Evolutionary conservation across 345 rosid genomes (phyloP).

Genomic region (Eucalyptus marginata): DNA sequence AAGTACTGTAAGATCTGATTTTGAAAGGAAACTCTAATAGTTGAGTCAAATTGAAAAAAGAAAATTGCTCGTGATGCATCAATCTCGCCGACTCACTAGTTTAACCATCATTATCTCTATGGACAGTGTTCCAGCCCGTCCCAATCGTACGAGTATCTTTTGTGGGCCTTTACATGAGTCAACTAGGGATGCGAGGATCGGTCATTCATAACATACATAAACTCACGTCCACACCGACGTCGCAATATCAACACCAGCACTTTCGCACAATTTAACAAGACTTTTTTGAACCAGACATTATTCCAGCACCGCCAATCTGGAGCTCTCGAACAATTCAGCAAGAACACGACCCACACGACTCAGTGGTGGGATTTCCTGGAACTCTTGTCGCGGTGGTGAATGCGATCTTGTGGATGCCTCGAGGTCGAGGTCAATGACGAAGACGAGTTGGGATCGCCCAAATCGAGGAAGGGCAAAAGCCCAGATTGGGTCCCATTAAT

Average conservation of each 20-base stretch:
- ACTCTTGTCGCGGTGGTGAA: background rate
- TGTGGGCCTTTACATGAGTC: background rate
- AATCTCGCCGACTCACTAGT: background rate
- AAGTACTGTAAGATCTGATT: background rate
- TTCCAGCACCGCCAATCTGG: background rate
- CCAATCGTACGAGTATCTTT: background rate
- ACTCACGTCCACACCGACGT: background rate
- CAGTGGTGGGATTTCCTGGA: background rate
- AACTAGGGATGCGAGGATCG: background rate
- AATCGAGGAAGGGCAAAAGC: conserved; percentile 30
- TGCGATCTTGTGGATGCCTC: background rate
- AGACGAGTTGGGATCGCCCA: conserved; percentile 2
- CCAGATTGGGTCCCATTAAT: conserved; percentile 75
- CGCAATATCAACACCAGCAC: background rate
- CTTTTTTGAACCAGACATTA: background rate
- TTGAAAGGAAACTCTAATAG: background rate
- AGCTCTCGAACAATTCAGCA: background rate
- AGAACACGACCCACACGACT: background rate
- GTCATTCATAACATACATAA: background rate
- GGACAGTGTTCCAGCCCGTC: background rate
- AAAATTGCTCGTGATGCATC: background rate
- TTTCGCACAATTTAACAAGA: background rate
- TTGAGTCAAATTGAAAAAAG: background rate
- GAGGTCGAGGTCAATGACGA: background rate
- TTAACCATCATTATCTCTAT: background rate